phyloP scores from a whole-genome alignment of 1,139 yeast genomes.

The Torulaspora globosa region DNA sequence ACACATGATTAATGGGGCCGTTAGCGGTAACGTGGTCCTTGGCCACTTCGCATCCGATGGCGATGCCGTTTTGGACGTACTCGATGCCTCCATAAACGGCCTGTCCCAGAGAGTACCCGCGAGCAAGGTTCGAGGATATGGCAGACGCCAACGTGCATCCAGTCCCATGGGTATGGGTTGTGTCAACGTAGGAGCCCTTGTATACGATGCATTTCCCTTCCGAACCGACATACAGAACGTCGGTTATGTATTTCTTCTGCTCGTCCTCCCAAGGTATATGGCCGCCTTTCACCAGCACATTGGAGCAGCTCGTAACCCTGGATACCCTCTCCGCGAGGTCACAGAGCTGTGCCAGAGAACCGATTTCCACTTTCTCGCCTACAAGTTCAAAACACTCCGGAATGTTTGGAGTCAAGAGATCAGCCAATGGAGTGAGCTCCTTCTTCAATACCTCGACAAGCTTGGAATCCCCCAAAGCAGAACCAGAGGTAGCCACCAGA shows the following conservation, averaged over 20 bases:
- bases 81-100: constrained; percentile 57
- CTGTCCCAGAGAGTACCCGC: constrained; percentile 42
- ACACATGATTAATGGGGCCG: constrained; percentile 71
- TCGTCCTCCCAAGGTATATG: constrained; percentile 54
- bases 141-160: constrained; percentile 87
- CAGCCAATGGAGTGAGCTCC: constrained; percentile 51
- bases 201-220: constrained; percentile 43
- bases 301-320: constrained; percentile 43
- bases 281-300: constrained; percentile 78
- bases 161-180: constrained; percentile 76
- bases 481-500: constrained; percentile 75
- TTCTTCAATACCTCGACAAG: constrained; percentile 43
- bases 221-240: constrained; percentile 54
- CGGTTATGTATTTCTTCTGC: constrained; percentile 43
- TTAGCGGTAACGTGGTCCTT: constrained; percentile 42
- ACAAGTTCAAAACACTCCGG: constrained; percentile 51
- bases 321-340: constrained; percentile 46
- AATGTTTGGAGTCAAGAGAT: constrained; percentile 72
- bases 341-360: constrained; percentile 40
- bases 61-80: constrained; percentile 65
- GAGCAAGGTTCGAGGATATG: constrained; percentile 71
- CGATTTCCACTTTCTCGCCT: constrained; percentile 24
- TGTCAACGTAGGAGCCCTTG: constrained; percentile 47
- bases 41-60: constrained; percentile 44
- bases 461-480: constrained; percentile 47